Percentiles rank a stretch among this genome's conserved stretches.
phyloP scores from a whole-genome alignment of 2,329 filamentous ascomycete species.

The Pseudocercospora ulei region DNA sequence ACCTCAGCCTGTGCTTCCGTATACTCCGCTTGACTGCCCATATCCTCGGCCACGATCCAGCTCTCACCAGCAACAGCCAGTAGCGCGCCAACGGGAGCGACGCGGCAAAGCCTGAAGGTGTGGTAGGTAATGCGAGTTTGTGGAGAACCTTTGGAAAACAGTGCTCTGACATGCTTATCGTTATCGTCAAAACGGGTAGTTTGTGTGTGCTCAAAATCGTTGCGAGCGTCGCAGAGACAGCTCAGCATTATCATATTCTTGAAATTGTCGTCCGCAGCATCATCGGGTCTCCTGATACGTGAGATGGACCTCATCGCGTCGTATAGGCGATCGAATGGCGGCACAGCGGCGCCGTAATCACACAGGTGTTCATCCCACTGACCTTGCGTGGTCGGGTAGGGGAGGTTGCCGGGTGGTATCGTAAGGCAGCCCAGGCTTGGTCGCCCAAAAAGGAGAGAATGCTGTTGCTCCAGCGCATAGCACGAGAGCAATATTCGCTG shows the following conservation, averaged over 20 bases:
- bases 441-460: slow-evolving; percentile 29
- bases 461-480: slow-evolving; percentile 39
- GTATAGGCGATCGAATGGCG: slow-evolving; percentile 14
- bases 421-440: slow-evolving; percentile 11
- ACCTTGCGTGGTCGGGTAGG: slow-evolving; percentile 32
- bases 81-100: slow-evolving; percentile 37
- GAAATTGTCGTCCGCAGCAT: slow-evolving; percentile 27
- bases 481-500: slow-evolving; percentile 37
- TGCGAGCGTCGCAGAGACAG: slow-evolving; percentile 13
- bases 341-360: neutral
- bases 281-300: slow-evolving; percentile 6
- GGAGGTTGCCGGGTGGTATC: slow-evolving; percentile 30
- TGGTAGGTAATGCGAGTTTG: slow-evolving; percentile 27
- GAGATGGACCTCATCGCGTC: slow-evolving; percentile 16
- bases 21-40: slow-evolving; percentile 33
- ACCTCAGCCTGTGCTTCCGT: slow-evolving; percentile 30
- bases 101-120: slow-evolving; percentile 34
- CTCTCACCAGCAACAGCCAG: slow-evolving; percentile 40
- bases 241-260: slow-evolving; percentile 36
- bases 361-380: slow-evolving; percentile 34
- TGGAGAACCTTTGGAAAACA: slow-evolving; percentile 19
- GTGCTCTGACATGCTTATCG: slow-evolving; percentile 11
- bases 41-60: slow-evolving; percentile 41
- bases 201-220: slow-evolving; percentile 4
- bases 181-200: slow-evolving; percentile 7